A percentile compares a stretch with the other conserved stretches of the same genome.
Conservation (phyloP, 176 grass and related monocot species). For the Aegilops sharonensis region DNA sequence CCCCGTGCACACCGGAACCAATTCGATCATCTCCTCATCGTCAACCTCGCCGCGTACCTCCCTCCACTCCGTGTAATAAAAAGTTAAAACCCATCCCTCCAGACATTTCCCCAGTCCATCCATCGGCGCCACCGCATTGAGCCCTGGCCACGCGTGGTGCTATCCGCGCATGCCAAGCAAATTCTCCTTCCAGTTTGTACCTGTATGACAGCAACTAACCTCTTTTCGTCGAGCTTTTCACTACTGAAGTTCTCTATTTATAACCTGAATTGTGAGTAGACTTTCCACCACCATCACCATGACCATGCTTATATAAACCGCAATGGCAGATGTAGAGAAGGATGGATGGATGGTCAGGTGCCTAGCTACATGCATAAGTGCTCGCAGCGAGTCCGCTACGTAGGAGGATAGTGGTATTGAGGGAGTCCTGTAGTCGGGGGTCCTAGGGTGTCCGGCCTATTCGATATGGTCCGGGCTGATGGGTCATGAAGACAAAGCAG, state of each 20-base stretch:
- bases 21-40: background rate
- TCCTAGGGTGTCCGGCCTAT: too few relatives aligned
- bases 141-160: conserved; percentile 36
- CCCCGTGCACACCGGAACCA: background rate
- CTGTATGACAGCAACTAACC: background rate
- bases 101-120: background rate
- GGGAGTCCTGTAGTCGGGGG: too few relatives aligned
- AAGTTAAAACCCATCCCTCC: background rate
- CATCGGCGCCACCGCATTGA: background rate
- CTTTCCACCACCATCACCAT: too few relatives aligned
- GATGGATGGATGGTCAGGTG: background rate
- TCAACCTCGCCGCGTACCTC: background rate
- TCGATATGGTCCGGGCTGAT: too few relatives aligned
- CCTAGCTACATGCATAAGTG: background rate
- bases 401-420: too few relatives aligned
- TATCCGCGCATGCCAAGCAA: conserved; percentile 57
- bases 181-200: background rate
- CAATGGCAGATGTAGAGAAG: background rate
- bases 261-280: background rate
- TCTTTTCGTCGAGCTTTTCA: background rate
- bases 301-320: background rate
- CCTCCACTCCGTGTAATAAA: background rate
- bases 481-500: too few relatives aligned
- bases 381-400: too few relatives aligned
- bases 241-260: background rate